Percentiles rank a stretch among this genome's conserved stretches.
phyloP scores from a whole-genome alignment of 129 eudicot species.

The Deinandra increscens region DNA sequence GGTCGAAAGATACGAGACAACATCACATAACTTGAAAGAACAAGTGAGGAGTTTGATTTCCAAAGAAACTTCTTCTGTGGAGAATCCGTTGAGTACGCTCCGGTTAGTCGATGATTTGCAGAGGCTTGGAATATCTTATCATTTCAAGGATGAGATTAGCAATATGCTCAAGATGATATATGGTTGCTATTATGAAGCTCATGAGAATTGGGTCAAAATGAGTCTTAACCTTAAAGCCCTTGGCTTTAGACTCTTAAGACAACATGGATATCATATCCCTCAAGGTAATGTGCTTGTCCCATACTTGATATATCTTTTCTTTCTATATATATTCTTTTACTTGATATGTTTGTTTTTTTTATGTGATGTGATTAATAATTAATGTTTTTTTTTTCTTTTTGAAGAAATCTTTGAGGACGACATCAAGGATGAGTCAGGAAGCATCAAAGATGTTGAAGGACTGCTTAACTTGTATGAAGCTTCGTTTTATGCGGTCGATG shows the following conservation, averaged over 20 bases:
- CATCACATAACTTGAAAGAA: constrained; percentile 18
- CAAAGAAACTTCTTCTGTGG: constrained; percentile 8
- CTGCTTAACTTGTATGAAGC: constrained; percentile 50
- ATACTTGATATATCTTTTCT: not conserved
- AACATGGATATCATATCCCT: constrained; percentile 39
- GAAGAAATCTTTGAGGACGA: constrained; percentile 37
- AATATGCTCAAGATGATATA: constrained; percentile 23
- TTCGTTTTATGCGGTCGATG: constrained; percentile 31
- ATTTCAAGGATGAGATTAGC: constrained; percentile 35
- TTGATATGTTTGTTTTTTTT: not conserved
- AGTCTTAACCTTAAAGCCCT: constrained; percentile 40
- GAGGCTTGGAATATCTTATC: constrained; percentile 52
- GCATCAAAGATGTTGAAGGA: constrained; percentile 27
- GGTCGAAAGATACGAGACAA: constrained; percentile 25
- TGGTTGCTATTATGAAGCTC: constrained; percentile 2
- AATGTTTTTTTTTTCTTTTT: not conserved
- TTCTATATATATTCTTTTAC: no score
- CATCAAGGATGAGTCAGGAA: constrained; percentile 39
- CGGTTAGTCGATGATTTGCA: constrained; percentile 45
- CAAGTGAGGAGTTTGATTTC: constrained; percentile 26
- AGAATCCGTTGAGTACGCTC: constrained; percentile 30
- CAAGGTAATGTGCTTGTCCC: constrained; percentile 31
- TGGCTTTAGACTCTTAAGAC: constrained; percentile 49
- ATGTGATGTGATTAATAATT: no score
- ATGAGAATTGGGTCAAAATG: not conserved